Percentiles rank a stretch among this genome's conserved stretches.
These are phyloP conservation scores for Cucumis cinereus DNA, from an alignment of 306 rosid species.

Conservation along the genomic window DNA sequence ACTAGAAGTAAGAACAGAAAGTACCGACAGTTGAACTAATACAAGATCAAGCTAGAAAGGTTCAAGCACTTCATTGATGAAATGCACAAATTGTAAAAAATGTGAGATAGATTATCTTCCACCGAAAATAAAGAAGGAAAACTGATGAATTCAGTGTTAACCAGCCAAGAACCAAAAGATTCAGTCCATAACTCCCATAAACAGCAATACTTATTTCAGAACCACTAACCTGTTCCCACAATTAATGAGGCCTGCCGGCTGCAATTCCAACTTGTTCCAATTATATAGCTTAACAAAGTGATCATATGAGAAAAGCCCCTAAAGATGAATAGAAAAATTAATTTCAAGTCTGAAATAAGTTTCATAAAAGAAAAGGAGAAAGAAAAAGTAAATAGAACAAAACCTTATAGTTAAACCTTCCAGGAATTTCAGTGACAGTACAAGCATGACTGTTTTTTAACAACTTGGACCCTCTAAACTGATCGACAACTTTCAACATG, in stretches of 20 bases:
- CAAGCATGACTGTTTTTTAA: constrained; percentile 29
- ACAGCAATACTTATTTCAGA: neutral
- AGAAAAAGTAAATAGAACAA: constrained; percentile 8
- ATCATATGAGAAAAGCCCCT: constrained; percentile 68
- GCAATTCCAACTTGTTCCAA: constrained; percentile 60
- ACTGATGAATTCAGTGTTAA: neutral
- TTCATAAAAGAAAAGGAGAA: neutral
- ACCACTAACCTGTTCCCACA: constrained; percentile 76
- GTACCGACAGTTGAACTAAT: neutral
- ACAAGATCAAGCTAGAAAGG: neutral
- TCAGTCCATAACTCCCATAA: neutral
- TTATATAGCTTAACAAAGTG: constrained; percentile 70
- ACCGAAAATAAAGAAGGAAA: neutral
- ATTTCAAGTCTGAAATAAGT: constrained; percentile 4
- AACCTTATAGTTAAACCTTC: constrained; percentile 65
- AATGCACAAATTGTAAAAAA: neutral
- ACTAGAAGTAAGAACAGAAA: neutral
- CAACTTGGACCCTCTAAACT: constrained; percentile 62
- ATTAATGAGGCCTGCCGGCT: constrained; percentile 72
- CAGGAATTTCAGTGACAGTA: constrained; percentile 34
- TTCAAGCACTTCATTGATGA: neutral
- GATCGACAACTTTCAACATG: constrained; percentile 68
- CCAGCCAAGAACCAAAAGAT: constrained; percentile 1
- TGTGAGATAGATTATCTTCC: neutral
- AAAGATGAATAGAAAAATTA: constrained; percentile 16